Evolutionary conservation across 2,329 filamentous ascomycete species (phyloP), one percentile per base, ranked within the genome.

Genomic region (Fusarium bactridioides): DNA sequence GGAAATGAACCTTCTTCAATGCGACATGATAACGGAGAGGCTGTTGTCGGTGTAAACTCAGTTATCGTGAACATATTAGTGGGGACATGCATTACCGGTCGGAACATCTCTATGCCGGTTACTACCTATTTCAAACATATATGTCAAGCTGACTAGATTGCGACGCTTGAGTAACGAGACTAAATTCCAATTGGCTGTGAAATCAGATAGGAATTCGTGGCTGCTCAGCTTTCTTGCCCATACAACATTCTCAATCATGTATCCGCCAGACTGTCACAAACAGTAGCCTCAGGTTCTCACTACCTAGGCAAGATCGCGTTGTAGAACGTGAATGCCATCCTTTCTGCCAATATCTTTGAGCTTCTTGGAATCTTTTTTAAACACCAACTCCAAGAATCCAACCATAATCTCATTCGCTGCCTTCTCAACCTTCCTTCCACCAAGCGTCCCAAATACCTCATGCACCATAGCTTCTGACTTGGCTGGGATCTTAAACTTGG

Each of bases 371-470:
- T 56, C 1, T 0, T 4, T 19, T 7, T 18, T 19, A 0, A 25
- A 56, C 9, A 56, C 4, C 16, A 56, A 11, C 1, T 64, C 59
- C 62, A 64, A 35, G 10, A 63, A 27, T 0, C 40, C 47, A 9
- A 64, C 25, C 16, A 47, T 25, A 4, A 55, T 45, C 8, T 64
- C 27, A 12, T 56, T 64, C 0, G 16, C 50, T 8, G 40, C 27
- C 13, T 56, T 64, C 23, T 64, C 47, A 11, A 67, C 13, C 27
- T 44, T 63, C 7, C 44, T 61, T 19, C 66, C 70, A 23, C 33
- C 1, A 21, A 73, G 35, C 0, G 21, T 67, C 5, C 70, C 70
- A 51, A 73, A 58, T 0, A 31, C 12, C 10, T 59, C 29, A 7
- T 63, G 37, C 0, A 70, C 48, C 13, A 8, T 9, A 3, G 57